A percentile compares a stretch with the other conserved stretches of the same genome.
These are phyloP conservation scores for Nakazawaea molendinolei DNA, from an alignment of 805 yeast genomes.

Conservation along the genomic window DNA sequence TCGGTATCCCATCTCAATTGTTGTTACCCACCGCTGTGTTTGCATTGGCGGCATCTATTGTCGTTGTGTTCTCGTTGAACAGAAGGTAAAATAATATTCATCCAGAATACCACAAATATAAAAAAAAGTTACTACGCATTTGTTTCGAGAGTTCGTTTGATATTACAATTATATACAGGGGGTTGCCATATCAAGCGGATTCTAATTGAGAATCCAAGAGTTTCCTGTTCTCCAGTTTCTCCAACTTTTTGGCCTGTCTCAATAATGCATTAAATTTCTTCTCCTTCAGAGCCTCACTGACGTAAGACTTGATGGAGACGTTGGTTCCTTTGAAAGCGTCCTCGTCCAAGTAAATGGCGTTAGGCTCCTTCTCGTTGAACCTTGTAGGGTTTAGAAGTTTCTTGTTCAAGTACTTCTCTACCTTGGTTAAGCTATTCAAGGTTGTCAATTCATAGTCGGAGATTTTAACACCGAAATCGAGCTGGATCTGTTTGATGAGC, in stretches of 20 bases:
- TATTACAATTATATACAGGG: background rate
- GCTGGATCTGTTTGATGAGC: conserved; percentile 41
- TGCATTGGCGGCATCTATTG: conserved; percentile 50
- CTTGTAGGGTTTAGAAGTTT: conserved; percentile 34
- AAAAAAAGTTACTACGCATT: too few relatives aligned
- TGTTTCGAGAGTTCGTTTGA: too few relatives aligned
- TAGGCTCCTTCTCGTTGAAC: conserved; percentile 63
- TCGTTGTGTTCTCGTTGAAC: conserved; percentile 48
- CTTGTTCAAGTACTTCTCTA: conserved; percentile 29
- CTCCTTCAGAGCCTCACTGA: conserved; percentile 38
- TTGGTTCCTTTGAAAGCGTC: conserved; percentile 54
- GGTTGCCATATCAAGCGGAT: conserved; percentile 1
- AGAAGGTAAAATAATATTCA: conserved; percentile 35
- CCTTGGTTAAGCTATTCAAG: conserved; percentile 30
- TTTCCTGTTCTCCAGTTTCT: conserved; percentile 12
- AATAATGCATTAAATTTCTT: conserved; percentile 40
- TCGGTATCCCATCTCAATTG: conserved; percentile 55
- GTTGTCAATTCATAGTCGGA: conserved; percentile 44
- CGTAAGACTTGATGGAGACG: conserved; percentile 45
- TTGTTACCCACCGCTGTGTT: conserved; percentile 60
- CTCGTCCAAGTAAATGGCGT: conserved; percentile 57
- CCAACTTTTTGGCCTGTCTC: conserved; percentile 27
- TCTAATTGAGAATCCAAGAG: conserved; percentile 4
- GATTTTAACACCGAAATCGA: conserved; percentile 41
- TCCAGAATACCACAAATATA: background rate